phyloP scores from a whole-genome alignment of 1,139 yeast genomes.

The Sugiyamaella pinicola region DNA sequence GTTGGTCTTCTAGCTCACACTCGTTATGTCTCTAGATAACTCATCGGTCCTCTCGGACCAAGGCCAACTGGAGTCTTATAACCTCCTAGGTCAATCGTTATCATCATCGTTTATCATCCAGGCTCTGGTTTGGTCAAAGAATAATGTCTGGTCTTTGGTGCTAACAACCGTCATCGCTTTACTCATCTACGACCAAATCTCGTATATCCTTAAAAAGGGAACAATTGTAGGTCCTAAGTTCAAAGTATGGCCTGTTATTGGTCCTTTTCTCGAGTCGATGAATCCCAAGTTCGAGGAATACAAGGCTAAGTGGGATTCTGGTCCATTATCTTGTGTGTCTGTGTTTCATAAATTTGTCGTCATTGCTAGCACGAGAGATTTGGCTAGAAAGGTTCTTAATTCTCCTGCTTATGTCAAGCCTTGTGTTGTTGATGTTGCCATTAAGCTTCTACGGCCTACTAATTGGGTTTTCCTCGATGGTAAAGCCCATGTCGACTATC shows the following conservation, averaged over 20 bases:
- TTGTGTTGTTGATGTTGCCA: slow-evolving; percentile 96
- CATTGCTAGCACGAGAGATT: slow-evolving; percentile 86
- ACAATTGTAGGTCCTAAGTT: slow-evolving; percentile 83
- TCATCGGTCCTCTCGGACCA: slow-evolving; percentile 9
- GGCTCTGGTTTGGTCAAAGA: slow-evolving; percentile 19
- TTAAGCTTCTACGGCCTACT: slow-evolving; percentile 86
- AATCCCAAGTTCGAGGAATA: slow-evolving; percentile 96
- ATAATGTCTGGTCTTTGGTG: slow-evolving; percentile 49
- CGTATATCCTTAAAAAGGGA: slow-evolving; percentile 79
- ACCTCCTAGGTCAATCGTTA: background rate
- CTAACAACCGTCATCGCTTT: slow-evolving; percentile 54
- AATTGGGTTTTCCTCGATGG: slow-evolving; percentile 99
- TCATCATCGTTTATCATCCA: slow-evolving; percentile 14
- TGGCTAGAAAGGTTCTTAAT: slow-evolving; percentile 84
- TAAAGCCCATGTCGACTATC: slow-evolving; percentile 89
- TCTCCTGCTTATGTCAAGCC: slow-evolving; percentile 91
- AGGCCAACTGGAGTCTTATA: slow-evolving; percentile 3
- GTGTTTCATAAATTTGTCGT: slow-evolving; percentile 97
- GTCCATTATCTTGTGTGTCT: slow-evolving; percentile 92
- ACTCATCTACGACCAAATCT: slow-evolving; percentile 76
- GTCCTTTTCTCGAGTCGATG: slow-evolving; percentile 93
- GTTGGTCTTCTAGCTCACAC: background rate
- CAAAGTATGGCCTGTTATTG: slow-evolving; percentile 92
- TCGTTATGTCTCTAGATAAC: slow-evolving; percentile 7
- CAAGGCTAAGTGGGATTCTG: slow-evolving; percentile 89